Percentiles rank a stretch among this genome's conserved stretches.
Conservation (phyloP, 176 grass and related monocot genomes). For the Thinopyrum elongatum region DNA sequence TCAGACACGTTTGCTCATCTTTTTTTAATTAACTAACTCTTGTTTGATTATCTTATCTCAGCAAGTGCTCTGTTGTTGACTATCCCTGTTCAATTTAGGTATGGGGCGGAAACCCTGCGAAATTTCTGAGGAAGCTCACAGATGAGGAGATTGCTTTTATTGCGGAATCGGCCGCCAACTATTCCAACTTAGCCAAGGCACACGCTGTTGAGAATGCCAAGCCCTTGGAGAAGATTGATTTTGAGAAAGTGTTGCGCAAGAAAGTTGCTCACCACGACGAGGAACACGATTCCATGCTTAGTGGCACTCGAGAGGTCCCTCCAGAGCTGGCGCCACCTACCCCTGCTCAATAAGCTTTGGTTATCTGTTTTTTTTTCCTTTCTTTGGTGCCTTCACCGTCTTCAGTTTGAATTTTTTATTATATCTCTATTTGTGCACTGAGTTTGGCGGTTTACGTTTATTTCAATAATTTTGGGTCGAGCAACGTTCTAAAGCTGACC, state of each 20-base stretch:
- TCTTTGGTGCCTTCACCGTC: not conserved
- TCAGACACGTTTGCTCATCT: not conserved
- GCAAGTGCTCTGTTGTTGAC: constrained; percentile 7
- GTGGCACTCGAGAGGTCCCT: constrained; percentile 43
- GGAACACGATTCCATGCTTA: constrained; percentile 62
- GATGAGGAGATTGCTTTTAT: constrained; percentile 79
- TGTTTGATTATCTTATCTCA: constrained; percentile 22
- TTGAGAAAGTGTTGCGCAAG: constrained; percentile 74
- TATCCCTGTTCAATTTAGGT: constrained; percentile 52
- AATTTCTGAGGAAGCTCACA: constrained; percentile 87
- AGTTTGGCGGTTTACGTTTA: constrained; percentile 39
- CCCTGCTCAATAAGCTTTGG: constrained; percentile 47
- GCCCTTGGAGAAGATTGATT: constrained; percentile 73
- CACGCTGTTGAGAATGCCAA: constrained; percentile 83
- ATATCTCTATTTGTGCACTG: not conserved
- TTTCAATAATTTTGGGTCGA: constrained; percentile 79
- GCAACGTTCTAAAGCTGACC: constrained; percentile 57
- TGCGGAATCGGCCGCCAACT: constrained; percentile 70
- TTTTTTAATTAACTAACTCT: not conserved
- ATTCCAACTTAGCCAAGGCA: constrained; percentile 64
- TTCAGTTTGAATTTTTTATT: not conserved
- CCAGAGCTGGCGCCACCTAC: constrained; percentile 51
- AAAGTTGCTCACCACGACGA: constrained; percentile 62
- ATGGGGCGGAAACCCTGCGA: constrained; percentile 94
- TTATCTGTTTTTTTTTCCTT: not conserved